These are phyloP conservation scores for Hymenoscyphus occultus DNA, from an alignment of 2,329 filamentous ascomycete genomes.

Conservation along the genomic window DNA sequence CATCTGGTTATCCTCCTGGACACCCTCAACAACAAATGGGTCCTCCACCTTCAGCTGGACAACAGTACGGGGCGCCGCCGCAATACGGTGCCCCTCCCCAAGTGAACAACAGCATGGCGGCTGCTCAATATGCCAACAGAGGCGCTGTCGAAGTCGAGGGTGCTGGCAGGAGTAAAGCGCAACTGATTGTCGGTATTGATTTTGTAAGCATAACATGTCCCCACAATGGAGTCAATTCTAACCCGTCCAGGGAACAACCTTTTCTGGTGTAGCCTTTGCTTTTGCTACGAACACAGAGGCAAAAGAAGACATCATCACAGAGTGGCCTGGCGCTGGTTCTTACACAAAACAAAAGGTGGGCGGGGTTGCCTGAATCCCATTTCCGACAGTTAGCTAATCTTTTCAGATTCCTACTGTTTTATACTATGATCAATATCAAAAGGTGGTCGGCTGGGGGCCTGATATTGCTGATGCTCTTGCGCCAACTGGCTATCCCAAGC, in stretches of 20 bases:
- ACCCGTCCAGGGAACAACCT: slow-evolving; percentile 76
- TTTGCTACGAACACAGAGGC: slow-evolving; percentile 95
- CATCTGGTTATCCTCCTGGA: slow-evolving; percentile 57
- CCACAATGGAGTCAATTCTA: slow-evolving; percentile 19
- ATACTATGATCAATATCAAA: slow-evolving; percentile 99
- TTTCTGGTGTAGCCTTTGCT: slow-evolving; percentile 92
- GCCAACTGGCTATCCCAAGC: slow-evolving; percentile 95
- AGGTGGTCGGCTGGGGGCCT: slow-evolving; percentile 98
- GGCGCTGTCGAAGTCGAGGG: slow-evolving; percentile 75
- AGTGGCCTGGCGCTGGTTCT: slow-evolving; percentile 96
- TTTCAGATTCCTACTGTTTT: slow-evolving; percentile 92
- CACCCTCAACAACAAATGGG: slow-evolving; percentile 44
- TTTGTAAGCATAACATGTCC: slow-evolving; percentile 64
- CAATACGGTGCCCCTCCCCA: slow-evolving; percentile 32
- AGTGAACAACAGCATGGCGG: slow-evolving; percentile 27
- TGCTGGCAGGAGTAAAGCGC: slow-evolving; percentile 85
- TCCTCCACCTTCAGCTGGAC: slow-evolving; percentile 30
- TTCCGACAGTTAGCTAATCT: not conserved
- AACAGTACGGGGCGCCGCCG: slow-evolving; percentile 35
- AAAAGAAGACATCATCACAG: slow-evolving; percentile 97
- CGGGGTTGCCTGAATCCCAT: not conserved
- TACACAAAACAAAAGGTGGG: slow-evolving; percentile 97
- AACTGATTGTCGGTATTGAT: slow-evolving; percentile 97
- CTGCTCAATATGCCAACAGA: slow-evolving; percentile 34
- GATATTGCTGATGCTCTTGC: slow-evolving; percentile 97